These are phyloP conservation scores for Ogataea pignaliae DNA, from an alignment of 805 yeast genomes.

Conservation along the genomic window DNA sequence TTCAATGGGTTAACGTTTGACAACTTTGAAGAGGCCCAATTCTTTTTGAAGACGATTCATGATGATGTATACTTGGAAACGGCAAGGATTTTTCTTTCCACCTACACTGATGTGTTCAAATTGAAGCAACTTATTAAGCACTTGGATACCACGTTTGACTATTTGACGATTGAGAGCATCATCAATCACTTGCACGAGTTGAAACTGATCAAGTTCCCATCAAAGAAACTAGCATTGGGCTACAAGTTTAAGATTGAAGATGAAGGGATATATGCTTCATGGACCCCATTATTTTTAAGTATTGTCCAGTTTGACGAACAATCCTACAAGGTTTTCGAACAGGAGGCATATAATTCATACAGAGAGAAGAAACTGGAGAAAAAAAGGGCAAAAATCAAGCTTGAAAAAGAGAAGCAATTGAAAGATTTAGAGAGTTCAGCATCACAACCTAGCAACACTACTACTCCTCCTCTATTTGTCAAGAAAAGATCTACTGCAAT, in stretches of 20 bases:
- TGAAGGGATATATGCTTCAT: slow-evolving; percentile 9
- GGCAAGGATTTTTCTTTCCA: slow-evolving; percentile 6
- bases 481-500: slow-evolving; percentile 2
- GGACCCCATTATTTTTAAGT: slow-evolving; percentile 13
- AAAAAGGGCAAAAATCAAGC: neutral
- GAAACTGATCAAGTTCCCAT: slow-evolving; percentile 14
- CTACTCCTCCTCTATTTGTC: neutral
- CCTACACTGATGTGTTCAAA: slow-evolving; percentile 9
- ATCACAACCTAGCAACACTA: neutral
- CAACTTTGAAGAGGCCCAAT: slow-evolving; percentile 7
- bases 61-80: slow-evolving; percentile 7
- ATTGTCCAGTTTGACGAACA: slow-evolving; percentile 7
- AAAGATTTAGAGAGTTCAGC: neutral
- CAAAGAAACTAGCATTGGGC: slow-evolving; percentile 7
- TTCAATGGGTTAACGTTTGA: slow-evolving; percentile 8
- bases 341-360: slow-evolving; percentile 1
- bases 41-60: slow-evolving; percentile 4
- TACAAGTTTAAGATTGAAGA: slow-evolving; percentile 17
- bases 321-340: neutral
- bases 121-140: slow-evolving; percentile 7
- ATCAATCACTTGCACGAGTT: slow-evolving; percentile 11
- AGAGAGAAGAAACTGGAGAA: slow-evolving; percentile 2
- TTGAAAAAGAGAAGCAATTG: neutral
- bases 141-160: slow-evolving; percentile 7
- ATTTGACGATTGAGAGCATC: slow-evolving; percentile 14